Conservation (phyloP, 768 basidiomycete species). For the Amanita phalloides region DNA sequence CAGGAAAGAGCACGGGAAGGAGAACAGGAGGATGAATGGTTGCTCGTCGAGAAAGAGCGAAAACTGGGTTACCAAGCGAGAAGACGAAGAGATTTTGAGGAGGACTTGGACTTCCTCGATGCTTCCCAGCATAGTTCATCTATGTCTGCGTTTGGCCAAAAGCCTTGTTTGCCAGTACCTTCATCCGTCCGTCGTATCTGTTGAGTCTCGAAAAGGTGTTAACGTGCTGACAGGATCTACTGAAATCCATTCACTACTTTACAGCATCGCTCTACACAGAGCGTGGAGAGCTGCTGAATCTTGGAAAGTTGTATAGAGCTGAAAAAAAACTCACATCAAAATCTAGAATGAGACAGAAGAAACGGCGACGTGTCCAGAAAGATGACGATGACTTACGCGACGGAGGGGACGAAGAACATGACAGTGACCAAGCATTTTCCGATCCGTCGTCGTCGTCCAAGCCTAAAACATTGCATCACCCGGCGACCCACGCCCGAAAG, state of each 20-base stretch:
- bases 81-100: slow-evolving; percentile 34
- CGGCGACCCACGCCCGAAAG: slow-evolving; percentile 6
- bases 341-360: slow-evolving; percentile 17
- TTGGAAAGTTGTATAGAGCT: slow-evolving; percentile 26
- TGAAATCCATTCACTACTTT: slow-evolving; percentile 39
- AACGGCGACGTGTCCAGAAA: neutral
- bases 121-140: slow-evolving; percentile 11
- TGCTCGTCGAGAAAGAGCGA: slow-evolving; percentile 11
- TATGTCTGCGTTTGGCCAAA: neutral
- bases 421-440: neutral
- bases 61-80: slow-evolving; percentile 17
- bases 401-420: neutral
- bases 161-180: slow-evolving; percentile 16
- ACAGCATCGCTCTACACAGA: slow-evolving; percentile 47
- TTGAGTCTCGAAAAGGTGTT: slow-evolving; percentile 5
- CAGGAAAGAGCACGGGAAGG: neutral
- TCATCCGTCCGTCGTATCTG: slow-evolving; percentile 34
- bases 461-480: neutral
- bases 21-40: slow-evolving; percentile 6
- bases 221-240: slow-evolving; percentile 27
- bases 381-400: no score
- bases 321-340: slow-evolving; percentile 33
- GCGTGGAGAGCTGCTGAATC: slow-evolving; percentile 37
- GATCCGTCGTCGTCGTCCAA: neutral
- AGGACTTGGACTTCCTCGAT: slow-evolving; percentile 43